phyloP scores from a whole-genome alignment of 75 land plant genomes.

The Gnetum montanum region DNA sequence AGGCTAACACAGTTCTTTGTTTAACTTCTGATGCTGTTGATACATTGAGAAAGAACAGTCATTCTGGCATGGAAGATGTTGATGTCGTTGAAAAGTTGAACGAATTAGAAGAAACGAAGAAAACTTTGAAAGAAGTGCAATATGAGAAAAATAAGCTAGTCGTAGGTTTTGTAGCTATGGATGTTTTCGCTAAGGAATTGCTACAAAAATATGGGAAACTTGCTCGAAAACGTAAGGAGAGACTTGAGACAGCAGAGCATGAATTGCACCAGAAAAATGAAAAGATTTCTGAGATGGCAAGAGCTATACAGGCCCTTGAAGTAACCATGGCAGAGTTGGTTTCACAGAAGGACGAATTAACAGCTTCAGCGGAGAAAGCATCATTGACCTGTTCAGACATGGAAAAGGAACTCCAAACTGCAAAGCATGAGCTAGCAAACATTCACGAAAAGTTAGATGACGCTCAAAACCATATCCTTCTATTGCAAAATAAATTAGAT shows the following conservation, averaged over 20 bases:
- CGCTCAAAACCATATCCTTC: slow-evolving; percentile 4
- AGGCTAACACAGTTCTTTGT: slow-evolving; percentile 8
- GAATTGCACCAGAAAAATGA: slow-evolving; percentile 7
- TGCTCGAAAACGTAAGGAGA: not conserved
- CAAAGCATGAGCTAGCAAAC: slow-evolving; percentile 8
- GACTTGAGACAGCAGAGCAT: not conserved
- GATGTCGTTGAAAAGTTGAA: no score
- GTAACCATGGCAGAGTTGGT: not conserved
- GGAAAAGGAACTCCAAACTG: slow-evolving; percentile 6
- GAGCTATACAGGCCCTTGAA: slow-evolving; percentile 2
- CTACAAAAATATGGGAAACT: not conserved
- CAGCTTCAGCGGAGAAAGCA: slow-evolving; percentile 3
- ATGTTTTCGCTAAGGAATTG: not conserved
- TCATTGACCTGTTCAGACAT: not conserved
- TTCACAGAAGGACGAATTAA: not conserved
- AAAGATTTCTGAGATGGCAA: slow-evolving; percentile 1
- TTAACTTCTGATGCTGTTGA: slow-evolving; percentile 9
- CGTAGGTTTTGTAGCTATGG: slow-evolving; percentile 4
- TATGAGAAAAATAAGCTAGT: not conserved
- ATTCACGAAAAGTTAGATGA: slow-evolving; percentile 12
- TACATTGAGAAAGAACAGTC: slow-evolving; percentile 1
- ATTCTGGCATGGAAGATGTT: no score
- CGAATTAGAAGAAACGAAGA: slow-evolving; percentile 1
- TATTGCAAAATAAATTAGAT: not conserved
- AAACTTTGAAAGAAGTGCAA: not conserved